Percentiles rank a stretch among this genome's conserved stretches.
Evolutionary conservation across 768 basidiomycete species (phyloP).

Genomic region (Lyophyllum shimeji): DNA sequence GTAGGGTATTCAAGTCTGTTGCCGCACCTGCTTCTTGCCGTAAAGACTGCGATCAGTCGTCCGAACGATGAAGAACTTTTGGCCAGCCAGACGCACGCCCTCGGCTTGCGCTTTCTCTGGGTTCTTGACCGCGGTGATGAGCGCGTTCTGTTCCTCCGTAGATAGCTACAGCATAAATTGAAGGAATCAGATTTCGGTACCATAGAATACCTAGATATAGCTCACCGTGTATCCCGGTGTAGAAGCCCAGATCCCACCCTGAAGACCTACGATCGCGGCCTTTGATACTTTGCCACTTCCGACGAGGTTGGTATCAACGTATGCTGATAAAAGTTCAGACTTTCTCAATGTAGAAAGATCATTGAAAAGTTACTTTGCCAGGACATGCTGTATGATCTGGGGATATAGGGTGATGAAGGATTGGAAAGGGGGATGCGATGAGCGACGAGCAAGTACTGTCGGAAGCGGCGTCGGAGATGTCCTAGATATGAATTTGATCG

Average conservation of each 20-base stretch:
- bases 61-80: conserved; percentile 74
- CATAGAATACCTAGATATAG: conserved; percentile 1
- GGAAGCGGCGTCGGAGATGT: conserved; percentile 15
- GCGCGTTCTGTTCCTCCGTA: conserved; percentile 59
- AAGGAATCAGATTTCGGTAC: conserved; percentile 1
- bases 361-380: conserved; percentile 56
- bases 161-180: conserved; percentile 48
- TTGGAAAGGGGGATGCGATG: conserved; percentile 7
- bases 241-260: conserved; percentile 78
- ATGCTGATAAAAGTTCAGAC: conserved; percentile 44
- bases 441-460: background rate
- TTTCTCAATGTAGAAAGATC: background rate
- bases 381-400: conserved; percentile 48
- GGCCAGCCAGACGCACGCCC: conserved; percentile 64
- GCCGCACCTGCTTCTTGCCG: conserved; percentile 74
- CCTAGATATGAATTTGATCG: conserved; percentile 12
- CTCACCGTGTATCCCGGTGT: conserved; percentile 59
- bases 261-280: conserved; percentile 74
- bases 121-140: conserved; percentile 48
- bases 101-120: conserved; percentile 39
- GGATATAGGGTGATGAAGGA: conserved; percentile 1
- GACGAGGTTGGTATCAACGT: conserved; percentile 81
- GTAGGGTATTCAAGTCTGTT: too few species aligned
- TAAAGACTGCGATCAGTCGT: conserved; percentile 57
- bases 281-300: conserved; percentile 69